Evolutionary conservation across 208 protist genomes (phyloP).

Genomic region (Trichomonas gallinae): DNA sequence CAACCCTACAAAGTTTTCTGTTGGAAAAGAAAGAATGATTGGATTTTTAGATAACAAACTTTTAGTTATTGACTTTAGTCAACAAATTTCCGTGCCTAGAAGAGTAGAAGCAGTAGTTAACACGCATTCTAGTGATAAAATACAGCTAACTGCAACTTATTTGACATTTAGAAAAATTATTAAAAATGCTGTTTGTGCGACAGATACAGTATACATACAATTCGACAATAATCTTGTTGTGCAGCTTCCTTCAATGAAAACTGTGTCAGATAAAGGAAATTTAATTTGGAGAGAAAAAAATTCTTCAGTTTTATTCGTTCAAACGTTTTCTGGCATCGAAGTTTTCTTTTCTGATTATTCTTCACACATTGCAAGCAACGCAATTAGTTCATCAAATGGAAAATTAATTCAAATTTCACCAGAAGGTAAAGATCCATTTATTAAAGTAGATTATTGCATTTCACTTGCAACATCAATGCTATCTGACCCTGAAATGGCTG

Average conservation of each 20-base stretch:
- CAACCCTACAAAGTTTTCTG: background rate
- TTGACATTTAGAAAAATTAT: background rate
- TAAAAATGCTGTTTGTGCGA: background rate
- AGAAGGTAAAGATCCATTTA: background rate
- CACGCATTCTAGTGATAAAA: background rate
- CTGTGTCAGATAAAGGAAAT: background rate
- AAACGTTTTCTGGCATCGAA: background rate
- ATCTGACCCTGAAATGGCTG: background rate
- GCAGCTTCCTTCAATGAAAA: background rate
- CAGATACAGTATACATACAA: background rate
- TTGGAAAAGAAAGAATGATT: background rate
- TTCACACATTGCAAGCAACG: background rate
- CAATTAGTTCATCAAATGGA: background rate
- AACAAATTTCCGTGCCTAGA: background rate
- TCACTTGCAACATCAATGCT: background rate
- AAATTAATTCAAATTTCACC: background rate
- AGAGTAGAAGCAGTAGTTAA: background rate
- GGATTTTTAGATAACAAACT: background rate
- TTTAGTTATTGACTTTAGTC: background rate
- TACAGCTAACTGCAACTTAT: background rate
- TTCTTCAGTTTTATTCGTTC: background rate
- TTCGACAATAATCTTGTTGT: background rate
- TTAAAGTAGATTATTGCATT: background rate
- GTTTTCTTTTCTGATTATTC: background rate
- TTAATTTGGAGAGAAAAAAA: background rate